Evolutionary conservation across 2,329 filamentous ascomycete species (phyloP).

Genomic region (Penicillium sp.): DNA sequence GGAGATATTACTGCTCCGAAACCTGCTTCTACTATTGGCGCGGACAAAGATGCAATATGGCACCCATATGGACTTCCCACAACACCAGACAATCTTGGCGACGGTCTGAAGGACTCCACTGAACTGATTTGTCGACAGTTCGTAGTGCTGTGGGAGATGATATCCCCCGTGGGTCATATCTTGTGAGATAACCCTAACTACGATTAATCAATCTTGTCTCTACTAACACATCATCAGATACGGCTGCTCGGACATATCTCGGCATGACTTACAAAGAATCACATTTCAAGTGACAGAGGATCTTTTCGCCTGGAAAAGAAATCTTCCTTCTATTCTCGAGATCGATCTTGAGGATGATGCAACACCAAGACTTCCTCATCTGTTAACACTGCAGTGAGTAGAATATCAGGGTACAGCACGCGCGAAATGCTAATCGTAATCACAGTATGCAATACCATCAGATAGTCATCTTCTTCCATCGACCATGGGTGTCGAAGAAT

Average conservation of each 20-base stretch:
- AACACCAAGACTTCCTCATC: constrained; percentile 42
- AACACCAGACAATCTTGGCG: constrained; percentile 17
- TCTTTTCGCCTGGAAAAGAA: constrained; percentile 48
- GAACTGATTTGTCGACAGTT: constrained; percentile 44
- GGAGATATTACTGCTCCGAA: constrained; percentile 47
- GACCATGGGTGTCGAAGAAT: constrained; percentile 49
- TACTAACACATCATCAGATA: constrained; percentile 32
- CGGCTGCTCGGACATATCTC: constrained; percentile 42
- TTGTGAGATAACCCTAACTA: constrained; percentile 31
- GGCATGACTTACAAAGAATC: constrained; percentile 42
- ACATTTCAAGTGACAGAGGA: constrained; percentile 41
- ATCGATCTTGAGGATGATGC: constrained; percentile 40
- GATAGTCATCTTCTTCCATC: constrained; percentile 49
- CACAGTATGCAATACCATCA: constrained; percentile 50
- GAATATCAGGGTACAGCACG: constrained; percentile 36
- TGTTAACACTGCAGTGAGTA: constrained; percentile 47
- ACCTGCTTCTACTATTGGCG: constrained; percentile 33
- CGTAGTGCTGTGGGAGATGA: constrained; percentile 49
- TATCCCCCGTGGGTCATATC: constrained; percentile 48
- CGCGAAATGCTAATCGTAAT: constrained; percentile 3
- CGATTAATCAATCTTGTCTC: too few relatives aligned
- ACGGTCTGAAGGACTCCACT: constrained; percentile 34
- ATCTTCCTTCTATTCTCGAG: constrained; percentile 42
- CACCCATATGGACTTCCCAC: constrained; percentile 34
- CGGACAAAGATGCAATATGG: constrained; percentile 36